Base-by-base conservation (phyloP, 164 flowering plant genomes). In the Macadamia integrifolia region DNA sequence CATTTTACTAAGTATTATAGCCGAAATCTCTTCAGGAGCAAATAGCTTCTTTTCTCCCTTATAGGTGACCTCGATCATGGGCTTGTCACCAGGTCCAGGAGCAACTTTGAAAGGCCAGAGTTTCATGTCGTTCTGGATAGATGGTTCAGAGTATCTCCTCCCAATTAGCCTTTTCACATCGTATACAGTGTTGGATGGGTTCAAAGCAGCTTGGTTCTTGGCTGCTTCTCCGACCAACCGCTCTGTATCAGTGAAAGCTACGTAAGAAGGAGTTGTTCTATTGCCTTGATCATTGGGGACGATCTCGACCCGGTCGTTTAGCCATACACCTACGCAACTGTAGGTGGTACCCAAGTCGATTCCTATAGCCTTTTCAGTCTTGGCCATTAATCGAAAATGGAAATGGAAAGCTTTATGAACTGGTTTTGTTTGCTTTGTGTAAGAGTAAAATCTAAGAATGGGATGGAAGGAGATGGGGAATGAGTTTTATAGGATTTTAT, bases 81-180 rank as follows among this genome's bases (percentile, higher is more conserved):
- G 66, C 32, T 62, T 62, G 66, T 62, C 66, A 4, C 31, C 48
- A 11, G 53, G 52, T 0, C 66, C 50, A 1, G 66, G 23, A 23
- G 23, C 15, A 42, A 62, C 66, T 49, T 62, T 62, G 66, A 62
- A 62, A n/a, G 66, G 66, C 66, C 66, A 62, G 11, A 40, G 28
- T 18, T n/a, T 62, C 49, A 62, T 23, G 31, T 62, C 66, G 11
- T 28, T 62, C 12, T 62, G 66, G 11, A 62, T 52, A 62, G 52
- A 40, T 43, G 52, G 49, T 50, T 62, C 66, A 9, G 49, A 17
- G 29, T 40, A 43, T 0, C 53, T 28, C 6, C 66, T 28, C 8
- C 66, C 66, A n/a, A 62, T 62, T 1, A 62, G 50, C 0, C 66
- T 18, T 6, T 62, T 62, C 6, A 49, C 49, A 13, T 62, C 66